These are phyloP conservation scores for Venturia asperata DNA, from an alignment of 2,329 filamentous ascomycete genomes.

Conservation along the genomic window DNA sequence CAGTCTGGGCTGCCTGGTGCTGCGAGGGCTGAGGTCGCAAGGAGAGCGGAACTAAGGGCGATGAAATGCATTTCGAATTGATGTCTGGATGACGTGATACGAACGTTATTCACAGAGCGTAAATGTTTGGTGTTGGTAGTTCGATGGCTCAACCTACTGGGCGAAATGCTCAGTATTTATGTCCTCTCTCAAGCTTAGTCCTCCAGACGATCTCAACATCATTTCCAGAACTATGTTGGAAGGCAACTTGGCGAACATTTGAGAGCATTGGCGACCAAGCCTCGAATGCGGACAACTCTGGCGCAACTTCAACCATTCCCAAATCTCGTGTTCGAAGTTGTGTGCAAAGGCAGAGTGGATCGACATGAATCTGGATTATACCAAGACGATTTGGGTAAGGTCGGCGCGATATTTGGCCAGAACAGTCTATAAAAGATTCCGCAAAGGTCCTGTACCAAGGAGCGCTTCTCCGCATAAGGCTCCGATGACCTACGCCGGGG, in stretches of 20 bases:
- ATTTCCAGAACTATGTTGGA: not conserved
- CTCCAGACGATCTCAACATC: not conserved
- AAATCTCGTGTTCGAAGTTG: not conserved
- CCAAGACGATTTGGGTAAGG: not conserved
- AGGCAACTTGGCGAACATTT: not conserved
- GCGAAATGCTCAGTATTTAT: not conserved
- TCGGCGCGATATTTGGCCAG: not conserved
- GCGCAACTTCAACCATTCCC: not conserved
- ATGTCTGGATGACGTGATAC: not conserved
- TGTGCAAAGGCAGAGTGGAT: not conserved
- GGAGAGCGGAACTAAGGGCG: not conserved
- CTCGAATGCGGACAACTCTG: not conserved
- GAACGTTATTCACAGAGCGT: not conserved
- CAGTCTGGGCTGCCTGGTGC: not conserved
- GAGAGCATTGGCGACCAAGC: not conserved
- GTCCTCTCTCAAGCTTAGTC: not conserved
- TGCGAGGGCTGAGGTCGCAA: slow-evolving; percentile 1
- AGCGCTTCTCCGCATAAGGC: not conserved
- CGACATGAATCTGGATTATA: not conserved
- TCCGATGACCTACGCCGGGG: slow-evolving; percentile 8
- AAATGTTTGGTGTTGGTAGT: too few species aligned
- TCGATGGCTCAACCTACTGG: not conserved
- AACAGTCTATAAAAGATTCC: not conserved
- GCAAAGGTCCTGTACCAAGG: not conserved
- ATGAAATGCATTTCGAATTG: slow-evolving; percentile 5